Evolutionary conservation across 78 protist genomes (phyloP).

Genomic region (Isochrysis galbana): DNA sequence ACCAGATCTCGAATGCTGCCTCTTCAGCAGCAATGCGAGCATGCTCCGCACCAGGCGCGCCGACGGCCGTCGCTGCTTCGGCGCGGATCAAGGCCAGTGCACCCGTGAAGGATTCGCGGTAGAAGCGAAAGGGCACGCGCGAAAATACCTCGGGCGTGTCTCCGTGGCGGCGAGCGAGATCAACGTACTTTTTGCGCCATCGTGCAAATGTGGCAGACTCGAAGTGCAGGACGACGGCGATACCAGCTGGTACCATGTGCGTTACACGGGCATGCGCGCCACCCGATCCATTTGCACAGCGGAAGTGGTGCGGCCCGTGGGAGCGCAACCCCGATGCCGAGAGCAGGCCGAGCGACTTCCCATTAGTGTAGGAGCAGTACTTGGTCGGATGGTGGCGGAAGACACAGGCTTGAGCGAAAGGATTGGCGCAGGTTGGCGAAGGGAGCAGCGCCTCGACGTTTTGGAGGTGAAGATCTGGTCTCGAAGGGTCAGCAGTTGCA

Average conservation of each 20-base stretch:
- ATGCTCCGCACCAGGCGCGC: not conserved
- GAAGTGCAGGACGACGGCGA: not conserved
- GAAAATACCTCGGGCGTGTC: not conserved
- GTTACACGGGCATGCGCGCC: not conserved
- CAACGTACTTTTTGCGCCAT: not conserved
- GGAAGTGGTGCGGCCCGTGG: constrained; percentile 22
- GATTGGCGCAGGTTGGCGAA: not conserved
- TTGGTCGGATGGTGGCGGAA: not conserved
- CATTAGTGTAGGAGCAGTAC: not conserved
- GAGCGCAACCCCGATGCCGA: not conserved
- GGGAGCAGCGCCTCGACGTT: constrained; percentile 5
- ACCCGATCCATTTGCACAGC: not conserved
- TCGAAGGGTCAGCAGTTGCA: not conserved
- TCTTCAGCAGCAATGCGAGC: not conserved
- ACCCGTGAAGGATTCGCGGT: not conserved
- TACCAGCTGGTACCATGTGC: not conserved
- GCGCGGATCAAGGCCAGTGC: not conserved
- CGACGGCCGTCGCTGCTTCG: not conserved
- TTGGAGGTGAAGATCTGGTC: not conserved
- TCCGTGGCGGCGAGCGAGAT: not conserved
- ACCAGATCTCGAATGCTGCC: not conserved
- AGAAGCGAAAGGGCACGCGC: not conserved
- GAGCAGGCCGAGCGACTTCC: not conserved
- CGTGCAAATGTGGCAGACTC: not conserved
- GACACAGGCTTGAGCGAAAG: not conserved